Conservation (phyloP, 169 alveolate species). For the Plasmodium gallinaceum region DNA sequence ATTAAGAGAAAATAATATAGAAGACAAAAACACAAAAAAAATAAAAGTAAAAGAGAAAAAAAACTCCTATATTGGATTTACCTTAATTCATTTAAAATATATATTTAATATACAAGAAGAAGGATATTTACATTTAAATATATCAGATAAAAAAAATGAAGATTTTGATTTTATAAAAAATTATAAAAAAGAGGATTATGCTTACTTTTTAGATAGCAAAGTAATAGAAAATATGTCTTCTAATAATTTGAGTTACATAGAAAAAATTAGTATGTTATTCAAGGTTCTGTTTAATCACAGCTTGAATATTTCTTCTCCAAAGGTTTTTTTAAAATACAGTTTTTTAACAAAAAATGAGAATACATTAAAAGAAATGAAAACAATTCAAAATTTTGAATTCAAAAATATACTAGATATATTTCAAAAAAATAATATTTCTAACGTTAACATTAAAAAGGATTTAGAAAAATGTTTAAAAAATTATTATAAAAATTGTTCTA, state of each 20-base stretch:
- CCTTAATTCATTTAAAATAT: slow-evolving; percentile 50
- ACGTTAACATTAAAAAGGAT: slow-evolving; percentile 16
- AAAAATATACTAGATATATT: slow-evolving; percentile 2
- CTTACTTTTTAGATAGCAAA: slow-evolving; percentile 17
- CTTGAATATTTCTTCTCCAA: slow-evolving; percentile 25
- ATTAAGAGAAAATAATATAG: neutral
- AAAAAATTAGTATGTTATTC: slow-evolving; percentile 36
- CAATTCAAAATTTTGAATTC: slow-evolving; percentile 1
- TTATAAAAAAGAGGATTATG: slow-evolving; percentile 28
- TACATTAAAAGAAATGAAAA: neutral
- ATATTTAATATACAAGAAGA: slow-evolving; percentile 38
- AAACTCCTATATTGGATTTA: slow-evolving; percentile 52
- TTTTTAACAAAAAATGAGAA: slow-evolving; percentile 1
- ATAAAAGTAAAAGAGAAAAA: slow-evolving; percentile 14
- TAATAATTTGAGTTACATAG: slow-evolving; percentile 44
- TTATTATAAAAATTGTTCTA: slow-evolving; percentile 26
- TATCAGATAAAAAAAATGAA: slow-evolving; percentile 47
- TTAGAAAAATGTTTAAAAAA: slow-evolving; percentile 28
- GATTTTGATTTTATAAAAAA: slow-evolving; percentile 20
- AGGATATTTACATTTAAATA: slow-evolving; percentile 42
- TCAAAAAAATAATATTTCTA: slow-evolving; percentile 17
- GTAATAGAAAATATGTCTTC: neutral
- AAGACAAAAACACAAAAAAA: neutral
- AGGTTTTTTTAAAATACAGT: slow-evolving; percentile 24
- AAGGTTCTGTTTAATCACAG: slow-evolving; percentile 44